Base-by-base conservation (phyloP, 306 rosid genomes). In the Vicia sativa region DNA sequence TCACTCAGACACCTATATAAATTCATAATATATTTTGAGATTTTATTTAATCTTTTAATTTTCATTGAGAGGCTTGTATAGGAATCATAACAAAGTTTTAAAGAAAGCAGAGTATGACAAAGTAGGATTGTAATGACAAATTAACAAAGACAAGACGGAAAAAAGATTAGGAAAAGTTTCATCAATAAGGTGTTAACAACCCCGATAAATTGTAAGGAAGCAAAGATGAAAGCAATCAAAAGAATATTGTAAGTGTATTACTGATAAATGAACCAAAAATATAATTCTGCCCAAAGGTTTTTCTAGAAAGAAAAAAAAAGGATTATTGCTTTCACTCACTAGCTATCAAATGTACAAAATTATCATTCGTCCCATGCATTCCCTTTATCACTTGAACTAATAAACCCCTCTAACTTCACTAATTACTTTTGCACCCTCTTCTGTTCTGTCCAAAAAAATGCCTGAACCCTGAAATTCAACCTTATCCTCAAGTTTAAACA, bases 371-470 rank as follows among this genome's bases (percentile, higher is more conserved):
- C 44, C 39, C 64, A 44, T 28, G 5, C 11, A 58, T 13, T 15
- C 44, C 44, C 9, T 25, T 23, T 9, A 34, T 34, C 19, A 31
- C 19, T 34, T 31, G 15, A 15, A 58, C 43, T 31, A 58, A 58
- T 16, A 14, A 34, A 34, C 44, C 64, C 23, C 8, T 58, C 64
- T 58, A 34, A 5, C 44, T 58, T 58, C 25, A 23, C 26, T 58
- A 58, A 31, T 12, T 58, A 14, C 64, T 58, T 15, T 34, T 14
- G 64, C 64, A 58, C 15, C 64, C 44, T 16, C 64, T 34, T 31
- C 23, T 34, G 64, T 31, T 31, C 43, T 14, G n/a, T 14, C 44
- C 64, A 14, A 14, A 58, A 58, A 25, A 54, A 54, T 54, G 6
- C 37, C 37, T 54, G 16, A 11, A 54, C 18, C 37, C 8, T 54